Evolutionary conservation across 805 yeast genomes (phyloP), one percentile per base, ranked within the genome.

Genomic region (Ogataea philodendri): DNA sequence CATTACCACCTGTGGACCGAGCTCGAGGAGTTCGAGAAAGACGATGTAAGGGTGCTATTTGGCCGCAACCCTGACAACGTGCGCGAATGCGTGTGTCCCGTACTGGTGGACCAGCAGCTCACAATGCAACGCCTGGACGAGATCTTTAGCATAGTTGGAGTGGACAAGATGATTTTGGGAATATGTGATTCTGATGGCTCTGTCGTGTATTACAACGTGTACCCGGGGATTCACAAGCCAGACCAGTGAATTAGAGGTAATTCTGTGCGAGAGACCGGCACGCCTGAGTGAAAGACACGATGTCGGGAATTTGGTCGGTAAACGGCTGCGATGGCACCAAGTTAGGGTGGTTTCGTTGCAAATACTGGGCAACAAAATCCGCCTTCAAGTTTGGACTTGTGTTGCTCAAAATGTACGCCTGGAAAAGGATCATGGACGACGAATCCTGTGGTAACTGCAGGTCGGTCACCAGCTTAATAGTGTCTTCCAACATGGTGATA

Each of bases 211-310:
- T 82, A 83, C 55, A 73, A 74, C 53, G 66, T 79, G 11, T 76
- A 80, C 54, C 77, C 76, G 48, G 89, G 89, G 4, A 58, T 81
- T 7, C 75, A 69, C 21, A 76, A 76, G 53, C 89, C 89, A 1
- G 67, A 73, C 39, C 45, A 44, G 22, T 41, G 42, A 15, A 15
- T 22, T 25, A 30, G 32, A 40, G 22, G 32, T 16, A 37, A 25
- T 20, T 35, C 10, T 24, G 19, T 5, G 21, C 27, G 17, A 35
- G 18, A 5, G 39, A 28, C 18, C 19, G 27, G 5, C 17, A 15
- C 5, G 33, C 29, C 13, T 18, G 18, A 9, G 28, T 6, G 21
- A 35, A 24, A 14, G 25, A n/a, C n/a, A 30, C 15, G 15, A 20
- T 21, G n/a, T 18, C 15, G 13, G 27, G 22, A 29, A 8, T 7